Conservation (phyloP, 129 eudicot genomes). For the Pseudognaphalium luteoalbum region DNA sequence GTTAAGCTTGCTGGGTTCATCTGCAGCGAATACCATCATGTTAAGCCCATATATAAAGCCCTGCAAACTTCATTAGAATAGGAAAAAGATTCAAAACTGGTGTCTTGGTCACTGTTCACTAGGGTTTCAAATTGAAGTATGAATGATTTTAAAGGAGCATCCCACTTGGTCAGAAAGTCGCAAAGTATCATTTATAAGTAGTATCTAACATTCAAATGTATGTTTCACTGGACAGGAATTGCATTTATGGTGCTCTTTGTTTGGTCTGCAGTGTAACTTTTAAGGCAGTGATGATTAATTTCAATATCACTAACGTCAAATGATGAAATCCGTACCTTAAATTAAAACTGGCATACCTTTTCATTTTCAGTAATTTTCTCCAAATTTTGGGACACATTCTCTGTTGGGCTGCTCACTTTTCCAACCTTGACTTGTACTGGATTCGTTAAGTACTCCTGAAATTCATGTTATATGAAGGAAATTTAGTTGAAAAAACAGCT, state of each 20-base stretch:
- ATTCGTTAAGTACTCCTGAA: constrained; percentile 67
- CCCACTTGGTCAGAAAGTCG: not conserved
- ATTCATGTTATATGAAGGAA: not conserved
- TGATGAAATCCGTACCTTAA: not conserved
- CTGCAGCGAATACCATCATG: not conserved
- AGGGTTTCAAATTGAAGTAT: not conserved
- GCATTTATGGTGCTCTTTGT: constrained; percentile 4
- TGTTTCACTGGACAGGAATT: not conserved
- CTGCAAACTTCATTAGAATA: not conserved
- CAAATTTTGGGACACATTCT: constrained; percentile 69
- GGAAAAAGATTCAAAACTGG: not conserved
- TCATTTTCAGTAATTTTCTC: constrained; percentile 80
- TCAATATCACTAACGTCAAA: not conserved
- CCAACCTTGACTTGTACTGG: constrained; percentile 88
- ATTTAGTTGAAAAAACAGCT: constrained; percentile 7
- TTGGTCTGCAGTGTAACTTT: not conserved
- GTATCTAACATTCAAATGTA: not conserved
- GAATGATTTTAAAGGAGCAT: not conserved
- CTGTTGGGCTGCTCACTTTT: constrained; percentile 86
- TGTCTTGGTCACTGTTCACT: not conserved
- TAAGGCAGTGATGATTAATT: not conserved
- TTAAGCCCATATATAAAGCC: not conserved
- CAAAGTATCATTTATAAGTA: not conserved
- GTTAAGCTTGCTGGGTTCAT: not conserved
- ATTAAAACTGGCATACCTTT: constrained; percentile 48